Base-by-base conservation (phyloP, 73 alveolate species). In the Loxodes magnus region DNA sequence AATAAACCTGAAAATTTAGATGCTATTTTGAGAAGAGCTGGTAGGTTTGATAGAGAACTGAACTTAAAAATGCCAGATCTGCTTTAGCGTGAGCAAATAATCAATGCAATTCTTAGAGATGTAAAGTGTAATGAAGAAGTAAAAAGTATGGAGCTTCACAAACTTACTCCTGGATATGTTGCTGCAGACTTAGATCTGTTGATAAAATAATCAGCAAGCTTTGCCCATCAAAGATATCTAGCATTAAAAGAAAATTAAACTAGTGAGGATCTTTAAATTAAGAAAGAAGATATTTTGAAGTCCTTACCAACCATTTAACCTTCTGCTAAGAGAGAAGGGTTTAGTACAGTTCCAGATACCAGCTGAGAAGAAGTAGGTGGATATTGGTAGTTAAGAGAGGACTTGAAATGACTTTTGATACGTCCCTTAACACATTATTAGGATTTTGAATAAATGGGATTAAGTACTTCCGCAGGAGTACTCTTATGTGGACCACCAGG, bases 281-380 rank as follows among this genome's bases (percentile, higher is more conserved):
- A 75, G 39, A 66, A 59, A 46, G 79, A 61, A 17, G 99, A 95
- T 56, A 87, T 95, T 59, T 70, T 56, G 37, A 54, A 39, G 30
- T 97, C 98, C 1, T 48, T 92, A 29, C 62, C 79, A 29, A 78
- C 75, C 49, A 94, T 95, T 20, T 90, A 95, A 62, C 99, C 99
- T 6, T 75, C 97, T 4, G 96, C 98, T 24, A 81, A 95, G 50
- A 79, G 99, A 51, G 99, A 95, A 67, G 99, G 99, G 9, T 95
- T 95, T 64, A 59, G 97, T 2, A 94, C 98, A 21, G 93, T 95
- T 38, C 99, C 99, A 5, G 95, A 95, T 59, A 94, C 93, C 41
- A 59, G 94, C 25, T 95, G 98, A 98, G 91, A 88, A 21, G 96
- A 95, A 68, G 94, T 95, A 9, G 99, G 99, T 10, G 98, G 98